Conservation (phyloP, 31 red algal species). For the Odonthalia washingtoniensis region DNA sequence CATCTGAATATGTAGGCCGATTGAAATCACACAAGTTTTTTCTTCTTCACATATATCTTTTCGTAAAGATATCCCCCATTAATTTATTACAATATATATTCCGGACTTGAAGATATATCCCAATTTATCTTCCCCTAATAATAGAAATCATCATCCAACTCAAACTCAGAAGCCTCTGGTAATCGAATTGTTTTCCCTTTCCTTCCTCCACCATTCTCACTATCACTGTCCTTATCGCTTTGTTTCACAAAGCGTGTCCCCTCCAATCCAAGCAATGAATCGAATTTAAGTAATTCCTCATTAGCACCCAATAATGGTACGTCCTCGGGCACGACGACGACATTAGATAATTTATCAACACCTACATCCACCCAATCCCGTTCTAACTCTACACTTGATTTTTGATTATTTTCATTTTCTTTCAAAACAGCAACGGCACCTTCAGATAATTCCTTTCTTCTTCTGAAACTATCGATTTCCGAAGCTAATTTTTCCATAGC, state of each 20-base stretch:
- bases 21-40: too few species aligned
- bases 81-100: too few species aligned
- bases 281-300: constrained; percentile 61
- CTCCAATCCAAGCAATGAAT: constrained; percentile 39
- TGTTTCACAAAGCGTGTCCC: neutral
- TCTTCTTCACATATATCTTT: too few species aligned
- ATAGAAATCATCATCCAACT: neutral
- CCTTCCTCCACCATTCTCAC: too few species aligned
- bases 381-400: constrained; percentile 1
- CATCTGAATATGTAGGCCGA: too few species aligned
- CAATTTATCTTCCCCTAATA: too few species aligned
- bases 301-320: constrained; percentile 48
- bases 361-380: constrained; percentile 64
- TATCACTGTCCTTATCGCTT: too few species aligned
- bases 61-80: too few species aligned
- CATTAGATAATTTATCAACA: constrained; percentile 59
- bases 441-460: constrained; percentile 53
- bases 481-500: constrained; percentile 40
- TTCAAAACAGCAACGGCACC: neutral
- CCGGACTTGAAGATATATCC: too few species aligned
- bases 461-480: constrained; percentile 62
- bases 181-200: neutral
- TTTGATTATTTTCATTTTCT: too few species aligned
- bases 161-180: neutral
- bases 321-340: constrained; percentile 37